Conservation (phyloP, 73 alveolate genomes). For the Paramecium primaurelia region DNA sequence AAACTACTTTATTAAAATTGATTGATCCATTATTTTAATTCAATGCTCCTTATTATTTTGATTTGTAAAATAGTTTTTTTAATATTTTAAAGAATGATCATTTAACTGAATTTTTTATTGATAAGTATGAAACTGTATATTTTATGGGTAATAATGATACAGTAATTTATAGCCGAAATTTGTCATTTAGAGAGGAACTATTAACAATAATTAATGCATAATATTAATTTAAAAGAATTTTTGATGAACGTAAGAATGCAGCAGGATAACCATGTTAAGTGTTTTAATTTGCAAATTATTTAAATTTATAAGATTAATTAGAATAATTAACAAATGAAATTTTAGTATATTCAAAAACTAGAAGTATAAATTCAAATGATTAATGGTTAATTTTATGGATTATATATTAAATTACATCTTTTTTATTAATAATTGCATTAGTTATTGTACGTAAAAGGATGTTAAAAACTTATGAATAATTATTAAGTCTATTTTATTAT, state of each 20-base stretch:
- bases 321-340: not conserved
- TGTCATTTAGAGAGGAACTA: not conserved
- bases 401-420: not conserved
- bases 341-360: not conserved
- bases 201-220: not conserved
- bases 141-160: not conserved
- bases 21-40: conserved; percentile 5
- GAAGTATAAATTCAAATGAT: not conserved
- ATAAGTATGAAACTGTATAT: not conserved
- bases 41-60: not conserved
- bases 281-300: conserved; percentile 19
- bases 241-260: not conserved
- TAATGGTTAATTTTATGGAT: not conserved
- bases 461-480: not conserved
- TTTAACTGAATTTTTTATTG: not conserved
- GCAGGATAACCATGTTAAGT: not conserved
- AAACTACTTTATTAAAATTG: not conserved
- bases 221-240: not conserved
- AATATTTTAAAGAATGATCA: not conserved
- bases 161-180: not conserved
- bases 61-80: not conserved
- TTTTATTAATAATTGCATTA: not conserved
- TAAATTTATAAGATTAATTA: not conserved
- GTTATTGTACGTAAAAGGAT: not conserved
- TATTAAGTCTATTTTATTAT: not conserved